Conservation (phyloP, 129 eudicot species). For the Flaveria trinervia region DNA sequence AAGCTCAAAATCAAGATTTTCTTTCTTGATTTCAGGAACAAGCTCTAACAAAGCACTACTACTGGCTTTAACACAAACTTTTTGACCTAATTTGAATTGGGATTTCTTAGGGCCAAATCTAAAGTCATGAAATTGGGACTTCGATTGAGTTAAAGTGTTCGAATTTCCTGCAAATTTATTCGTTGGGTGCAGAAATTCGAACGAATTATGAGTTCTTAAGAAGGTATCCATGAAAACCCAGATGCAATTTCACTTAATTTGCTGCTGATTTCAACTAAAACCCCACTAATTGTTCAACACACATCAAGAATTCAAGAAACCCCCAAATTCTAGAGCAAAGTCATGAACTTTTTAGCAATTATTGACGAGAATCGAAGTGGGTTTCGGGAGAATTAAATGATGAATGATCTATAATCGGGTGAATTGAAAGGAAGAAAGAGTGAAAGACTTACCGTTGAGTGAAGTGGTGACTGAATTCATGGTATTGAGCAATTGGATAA, state of each 20-base stretch:
- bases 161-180: conserved; percentile 62
- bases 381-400: conserved; percentile 19
- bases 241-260: conserved; percentile 7
- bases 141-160: conserved; percentile 44
- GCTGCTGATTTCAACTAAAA: neutral
- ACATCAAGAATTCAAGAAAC: conserved; percentile 17
- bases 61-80: conserved; percentile 52
- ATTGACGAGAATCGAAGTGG: conserved; percentile 13
- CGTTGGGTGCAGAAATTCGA: conserved; percentile 68
- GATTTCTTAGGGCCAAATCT: conserved; percentile 49
- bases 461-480: conserved; percentile 23
- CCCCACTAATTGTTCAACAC: neutral
- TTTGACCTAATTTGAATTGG: conserved; percentile 44
- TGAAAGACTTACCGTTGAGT: conserved; percentile 38
- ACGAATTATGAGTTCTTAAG: conserved; percentile 72
- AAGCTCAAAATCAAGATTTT: conserved; percentile 94
- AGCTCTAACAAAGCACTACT: conserved; percentile 87
- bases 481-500: conserved; percentile 27
- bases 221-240: conserved; percentile 70
- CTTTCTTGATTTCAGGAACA: conserved; percentile 91
- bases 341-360: conserved; percentile 5
- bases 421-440: no score
- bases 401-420: no score
- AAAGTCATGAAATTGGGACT: conserved; percentile 47
- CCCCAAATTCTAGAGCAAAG: conserved; percentile 22